These are phyloP conservation scores for Vitis rotundifolia DNA, from an alignment of 164 flowering plant genomes.

Conservation along the genomic window DNA sequence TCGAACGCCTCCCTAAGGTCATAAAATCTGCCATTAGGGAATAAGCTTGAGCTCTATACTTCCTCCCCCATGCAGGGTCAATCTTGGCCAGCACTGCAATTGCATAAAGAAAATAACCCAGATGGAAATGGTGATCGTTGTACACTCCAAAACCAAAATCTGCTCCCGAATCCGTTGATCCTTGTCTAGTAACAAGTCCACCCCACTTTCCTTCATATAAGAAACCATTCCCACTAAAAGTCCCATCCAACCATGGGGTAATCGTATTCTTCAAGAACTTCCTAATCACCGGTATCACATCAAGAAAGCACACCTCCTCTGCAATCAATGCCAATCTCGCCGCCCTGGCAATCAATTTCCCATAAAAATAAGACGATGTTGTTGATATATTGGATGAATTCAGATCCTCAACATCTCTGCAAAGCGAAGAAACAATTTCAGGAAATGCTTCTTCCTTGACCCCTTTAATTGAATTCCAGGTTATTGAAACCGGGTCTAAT, in stretches of 20 bases:
- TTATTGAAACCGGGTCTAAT: constrained; percentile 54
- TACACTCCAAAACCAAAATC: constrained; percentile 92
- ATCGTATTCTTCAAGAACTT: constrained; percentile 62
- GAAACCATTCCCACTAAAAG: constrained; percentile 71
- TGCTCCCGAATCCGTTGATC: constrained; percentile 63
- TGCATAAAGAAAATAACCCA: constrained; percentile 88
- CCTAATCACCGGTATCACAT: constrained; percentile 54
- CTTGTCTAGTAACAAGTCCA: constrained; percentile 77
- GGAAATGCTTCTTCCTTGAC: constrained; percentile 39
- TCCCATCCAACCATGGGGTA: constrained; percentile 91
- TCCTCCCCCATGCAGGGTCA: constrained; percentile 87
- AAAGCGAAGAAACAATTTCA: constrained; percentile 60
- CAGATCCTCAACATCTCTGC: constrained; percentile 58
- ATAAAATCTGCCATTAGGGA: constrained; percentile 78
- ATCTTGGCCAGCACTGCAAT: constrained; percentile 83
- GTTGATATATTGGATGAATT: constrained; percentile 45
- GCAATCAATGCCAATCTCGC: constrained; percentile 91
- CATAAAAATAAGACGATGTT: constrained; percentile 78
- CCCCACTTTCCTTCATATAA: constrained; percentile 85
- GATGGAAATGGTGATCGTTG: constrained; percentile 87
- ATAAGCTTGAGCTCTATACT: constrained; percentile 75
- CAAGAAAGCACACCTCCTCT: constrained; percentile 65
- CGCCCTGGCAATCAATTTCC: constrained; percentile 82
- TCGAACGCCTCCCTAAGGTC: constrained; percentile 50
- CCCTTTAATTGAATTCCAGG: constrained; percentile 86